Base-by-base conservation (phyloP, 2,329 filamentous ascomycete genomes). In the Fulvia fulva region DNA sequence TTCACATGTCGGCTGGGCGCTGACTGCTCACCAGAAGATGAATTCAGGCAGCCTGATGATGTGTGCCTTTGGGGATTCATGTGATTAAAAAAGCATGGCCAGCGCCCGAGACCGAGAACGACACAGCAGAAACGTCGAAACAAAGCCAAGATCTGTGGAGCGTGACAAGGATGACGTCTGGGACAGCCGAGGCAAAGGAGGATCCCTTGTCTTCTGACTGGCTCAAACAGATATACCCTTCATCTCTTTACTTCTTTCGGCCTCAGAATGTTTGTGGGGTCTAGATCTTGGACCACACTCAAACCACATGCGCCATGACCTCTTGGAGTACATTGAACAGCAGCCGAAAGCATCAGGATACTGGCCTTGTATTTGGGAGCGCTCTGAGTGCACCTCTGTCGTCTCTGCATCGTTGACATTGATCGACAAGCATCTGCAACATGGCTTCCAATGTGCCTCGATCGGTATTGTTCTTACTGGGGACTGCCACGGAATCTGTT, bases 391-490 rank as follows among this genome's bases (percentile, higher is more conserved):
- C 37, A 41, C 37, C 7, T 6, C n/a, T 41, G 5, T 19, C 19
- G 16, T n/a, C 5, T 6, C 34, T 41, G 12, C 34, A 41, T 41
- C 34, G 34, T n/a, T 14, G 34, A n/a, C 14, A 19, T 41, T 41
- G 37, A 19, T 19, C 9, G 14, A 41, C 37, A n/a, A 19, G 14
- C 37, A 8, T 7, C n/a, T 41, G 5, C 50, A 49, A 49, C 49
- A 57, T 53, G 49, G 50, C 50, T 11, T 53, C 55, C 26, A 30
- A 28, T 41, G 46, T 57, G 25, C 55, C 55, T 5, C 25, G 22
- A 22, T 47, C 55, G 37, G 55, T 57, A 9, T 26, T 57, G n/a
- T 57, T 57, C 44, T 37, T 61, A 50, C 55, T 61, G 37, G 59
- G 32, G 14, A 61, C 59, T 16, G 59, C 55, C 5, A 44, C 30